Evolutionary conservation across 768 basidiomycete genomes (phyloP).

Genomic region (Vararia minispora): DNA sequence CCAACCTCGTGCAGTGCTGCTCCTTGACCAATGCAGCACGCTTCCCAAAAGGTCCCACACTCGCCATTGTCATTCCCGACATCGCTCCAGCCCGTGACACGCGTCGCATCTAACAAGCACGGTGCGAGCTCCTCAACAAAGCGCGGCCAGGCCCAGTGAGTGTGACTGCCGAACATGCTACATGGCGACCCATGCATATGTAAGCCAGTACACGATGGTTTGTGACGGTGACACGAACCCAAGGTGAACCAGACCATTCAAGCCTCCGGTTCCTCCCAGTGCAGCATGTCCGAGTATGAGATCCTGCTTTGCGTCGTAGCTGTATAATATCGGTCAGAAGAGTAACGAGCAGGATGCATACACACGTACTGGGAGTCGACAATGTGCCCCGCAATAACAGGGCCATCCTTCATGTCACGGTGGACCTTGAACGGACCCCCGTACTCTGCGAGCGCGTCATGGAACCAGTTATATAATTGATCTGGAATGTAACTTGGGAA

Average conservation of each 20-base stretch:
- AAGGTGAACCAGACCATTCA: background rate
- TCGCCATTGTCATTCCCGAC: slow-evolving; percentile 1
- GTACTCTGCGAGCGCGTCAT: background rate
- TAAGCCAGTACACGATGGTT: background rate
- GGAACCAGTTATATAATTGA: background rate
- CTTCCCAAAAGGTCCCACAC: slow-evolving; percentile 1
- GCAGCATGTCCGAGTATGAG: background rate
- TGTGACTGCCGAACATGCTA: slow-evolving; percentile 1
- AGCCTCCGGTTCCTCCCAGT: background rate
- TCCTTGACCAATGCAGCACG: slow-evolving; percentile 1
- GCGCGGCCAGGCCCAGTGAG: slow-evolving; percentile 3
- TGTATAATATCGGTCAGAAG: background rate
- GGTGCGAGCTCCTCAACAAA: background rate
- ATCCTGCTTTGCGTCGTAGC: background rate
- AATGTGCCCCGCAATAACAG: background rate
- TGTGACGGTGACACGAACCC: background rate
- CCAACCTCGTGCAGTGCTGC: slow-evolving; percentile 1
- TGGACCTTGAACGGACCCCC: background rate
- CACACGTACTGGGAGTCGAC: slow-evolving; percentile 1
- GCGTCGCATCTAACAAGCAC: background rate
- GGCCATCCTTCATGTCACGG: background rate
- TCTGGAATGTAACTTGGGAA: too few species aligned
- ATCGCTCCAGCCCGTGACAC: background rate
- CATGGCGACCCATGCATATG: too few species aligned
- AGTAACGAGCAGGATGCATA: background rate